phyloP scores from a whole-genome alignment of 2,329 filamentous ascomycete genomes.

The Fusarium sp. region DNA sequence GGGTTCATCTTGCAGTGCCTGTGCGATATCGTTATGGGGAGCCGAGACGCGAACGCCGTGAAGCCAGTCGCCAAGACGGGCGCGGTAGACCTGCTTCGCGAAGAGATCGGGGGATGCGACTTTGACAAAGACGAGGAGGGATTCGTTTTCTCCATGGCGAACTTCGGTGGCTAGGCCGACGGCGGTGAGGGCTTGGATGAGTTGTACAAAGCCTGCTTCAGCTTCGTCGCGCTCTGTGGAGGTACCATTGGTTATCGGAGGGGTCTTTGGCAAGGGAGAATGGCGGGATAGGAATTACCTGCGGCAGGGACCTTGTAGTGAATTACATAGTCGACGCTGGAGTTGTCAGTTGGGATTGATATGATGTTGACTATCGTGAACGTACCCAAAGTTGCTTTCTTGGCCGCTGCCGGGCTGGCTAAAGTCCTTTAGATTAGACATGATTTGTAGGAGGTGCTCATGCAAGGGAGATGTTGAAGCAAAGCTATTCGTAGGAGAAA shows the following conservation, averaged over 20 bases:
- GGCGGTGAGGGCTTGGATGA: slow-evolving; percentile 79
- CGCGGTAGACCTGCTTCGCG: slow-evolving; percentile 84
- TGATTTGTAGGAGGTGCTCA: slow-evolving; percentile 35
- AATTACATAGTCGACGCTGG: slow-evolving; percentile 88
- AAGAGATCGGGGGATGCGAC: slow-evolving; percentile 82
- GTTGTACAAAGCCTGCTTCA: slow-evolving; percentile 79
- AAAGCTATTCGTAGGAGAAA: neutral
- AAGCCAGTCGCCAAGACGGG: slow-evolving; percentile 92
- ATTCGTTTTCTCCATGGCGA: slow-evolving; percentile 79
- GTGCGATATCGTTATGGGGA: slow-evolving; percentile 78
- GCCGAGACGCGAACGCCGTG: slow-evolving; percentile 85
- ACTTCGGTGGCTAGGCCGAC: slow-evolving; percentile 92
- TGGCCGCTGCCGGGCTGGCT: slow-evolving; percentile 44
- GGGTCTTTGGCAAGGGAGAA: neutral
- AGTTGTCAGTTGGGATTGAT: slow-evolving; percentile 24
- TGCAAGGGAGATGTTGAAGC: slow-evolving; percentile 1
- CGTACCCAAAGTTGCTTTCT: slow-evolving; percentile 58
- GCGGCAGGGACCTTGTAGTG: slow-evolving; percentile 79
- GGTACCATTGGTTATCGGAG: slow-evolving; percentile 22
- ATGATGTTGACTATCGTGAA: neutral
- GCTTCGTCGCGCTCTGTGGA: slow-evolving; percentile 74
- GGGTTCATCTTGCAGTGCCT: slow-evolving; percentile 78
- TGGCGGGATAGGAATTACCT: slow-evolving; percentile 59
- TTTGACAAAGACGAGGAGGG: slow-evolving; percentile 85
- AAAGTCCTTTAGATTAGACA: slow-evolving; percentile 51